Evolutionary conservation across 495 filamentous ascomycete genomes (phyloP).

Genomic region (Cladorrhinum samala): DNA sequence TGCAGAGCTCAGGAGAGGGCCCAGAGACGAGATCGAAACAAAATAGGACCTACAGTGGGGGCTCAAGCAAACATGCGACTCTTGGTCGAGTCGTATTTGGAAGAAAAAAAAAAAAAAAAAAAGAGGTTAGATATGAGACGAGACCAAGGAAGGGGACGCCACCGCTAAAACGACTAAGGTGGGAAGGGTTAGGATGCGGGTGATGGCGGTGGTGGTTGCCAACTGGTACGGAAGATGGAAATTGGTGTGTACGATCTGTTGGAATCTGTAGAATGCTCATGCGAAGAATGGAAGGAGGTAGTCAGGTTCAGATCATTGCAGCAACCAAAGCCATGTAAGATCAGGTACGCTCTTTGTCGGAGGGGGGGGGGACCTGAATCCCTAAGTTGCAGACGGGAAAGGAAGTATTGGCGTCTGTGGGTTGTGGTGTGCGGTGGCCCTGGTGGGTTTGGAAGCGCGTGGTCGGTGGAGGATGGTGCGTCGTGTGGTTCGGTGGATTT

Average conservation of each 20-base stretch:
- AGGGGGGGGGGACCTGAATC: not conserved
- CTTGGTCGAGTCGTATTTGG: too few species aligned
- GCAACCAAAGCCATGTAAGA: too few species aligned
- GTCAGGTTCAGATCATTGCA: not conserved
- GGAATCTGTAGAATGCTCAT: not conserved
- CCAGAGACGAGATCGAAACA: not conserved
- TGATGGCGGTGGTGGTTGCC: too few species aligned
- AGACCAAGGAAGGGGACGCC: not conserved
- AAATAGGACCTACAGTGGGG: not conserved
- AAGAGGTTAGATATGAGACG: not conserved
- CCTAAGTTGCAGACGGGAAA: too few species aligned
- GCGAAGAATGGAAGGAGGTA: not conserved
- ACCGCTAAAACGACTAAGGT: not conserved
- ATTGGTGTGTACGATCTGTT: too few species aligned
- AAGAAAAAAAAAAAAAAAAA: too few species aligned
- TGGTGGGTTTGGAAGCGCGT: not conserved
- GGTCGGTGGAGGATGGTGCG: not conserved
- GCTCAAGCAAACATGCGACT: too few species aligned
- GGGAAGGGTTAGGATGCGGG: not conserved
- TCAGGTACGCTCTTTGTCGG: too few species aligned
- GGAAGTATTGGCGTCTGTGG: too few species aligned
- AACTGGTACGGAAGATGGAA: too few species aligned
- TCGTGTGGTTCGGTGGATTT: slow-evolving; percentile 7
- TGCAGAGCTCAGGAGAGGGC: not conserved
- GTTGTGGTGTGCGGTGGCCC: not conserved